phyloP scores from a whole-genome alignment of 768 basidiomycete genomes.

The Clathrus columnatus region DNA sequence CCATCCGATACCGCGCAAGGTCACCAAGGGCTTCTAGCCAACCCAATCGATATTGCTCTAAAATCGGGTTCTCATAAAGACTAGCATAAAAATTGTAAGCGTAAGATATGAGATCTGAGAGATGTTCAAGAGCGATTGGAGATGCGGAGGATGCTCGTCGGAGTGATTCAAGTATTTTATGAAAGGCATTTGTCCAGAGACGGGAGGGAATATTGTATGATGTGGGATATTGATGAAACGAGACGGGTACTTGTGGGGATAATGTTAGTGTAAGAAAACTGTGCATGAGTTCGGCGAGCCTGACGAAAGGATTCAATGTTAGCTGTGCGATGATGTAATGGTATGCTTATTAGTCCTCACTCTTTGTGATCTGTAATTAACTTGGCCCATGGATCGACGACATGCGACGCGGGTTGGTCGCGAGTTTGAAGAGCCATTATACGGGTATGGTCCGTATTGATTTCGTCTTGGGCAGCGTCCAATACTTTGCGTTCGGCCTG shows the following conservation, averaged over 20 bases:
- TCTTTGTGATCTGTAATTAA: constrained; percentile 74
- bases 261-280: constrained; percentile 79
- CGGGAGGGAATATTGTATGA: constrained; percentile 95
- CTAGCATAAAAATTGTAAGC: constrained; percentile 92
- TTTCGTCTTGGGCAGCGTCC: constrained; percentile 49
- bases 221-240: constrained; percentile 78
- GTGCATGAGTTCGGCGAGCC: constrained; percentile 86
- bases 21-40: constrained; percentile 99
- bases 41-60: constrained; percentile 61
- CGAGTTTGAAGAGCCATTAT: constrained; percentile 27
- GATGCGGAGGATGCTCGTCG: constrained; percentile 71
- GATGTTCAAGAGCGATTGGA: constrained; percentile 72
- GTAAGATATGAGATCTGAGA: constrained; percentile 92
- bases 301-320: constrained; percentile 27
- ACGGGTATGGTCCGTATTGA: constrained; percentile 28
- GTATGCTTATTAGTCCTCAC: constrained; percentile 35
- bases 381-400: constrained; percentile 58
- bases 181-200: constrained; percentile 87
- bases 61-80: constrained; percentile 71
- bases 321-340: constrained; percentile 6
- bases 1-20: constrained; percentile 90
- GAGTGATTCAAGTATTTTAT: constrained; percentile 83
- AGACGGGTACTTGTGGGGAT: constrained; percentile 80
- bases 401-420: constrained; percentile 21
- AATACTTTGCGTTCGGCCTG: constrained; percentile 69